Evolutionary conservation across 23 red algal genomes (phyloP), one percentile per base, ranked within the genome.

Genomic region (Gracilariopsis chorda): DNA sequence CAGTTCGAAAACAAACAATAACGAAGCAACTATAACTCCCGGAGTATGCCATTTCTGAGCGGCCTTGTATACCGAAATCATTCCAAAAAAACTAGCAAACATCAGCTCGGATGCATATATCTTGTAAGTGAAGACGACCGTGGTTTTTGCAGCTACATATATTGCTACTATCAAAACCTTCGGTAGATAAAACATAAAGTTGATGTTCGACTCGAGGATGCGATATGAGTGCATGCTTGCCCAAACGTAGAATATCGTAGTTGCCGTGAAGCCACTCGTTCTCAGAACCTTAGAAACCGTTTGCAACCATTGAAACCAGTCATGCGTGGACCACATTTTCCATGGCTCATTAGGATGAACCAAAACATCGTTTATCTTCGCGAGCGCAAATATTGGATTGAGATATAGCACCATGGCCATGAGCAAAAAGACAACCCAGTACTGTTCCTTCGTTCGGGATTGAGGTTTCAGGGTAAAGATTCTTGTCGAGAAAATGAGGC

Each of bases 231-330:
- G 93, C 46, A 89, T 89, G 29, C 77, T 83, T 23, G 85, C 88
- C 93, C 93, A 95, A 20, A 95, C 64, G 74, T 95, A 95, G 44
- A 91, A 95, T 11, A 87, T 71, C 12, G 93, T 95, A 16, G 82
- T 60, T 5, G 56, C 74, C 4, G 86, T 88, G 45, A 95, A 95
- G 27, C 55, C 76, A 84, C 64, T 62, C 20, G 56, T 43, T 48
- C 77, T 78, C 40, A 95, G 20, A 51, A 86, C 91, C 28, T 70
- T 57, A 2, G 72, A 87, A 35, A 94, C 57, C 11, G 45, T 51
- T 30, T 71, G 76, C 34, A 84, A n/a, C 63, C 62, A 59, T 29
- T 71, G 65, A 75, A 62, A 92, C 89, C 89, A 92, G 40, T 83
- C 45, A 57, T 92, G 77, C 37, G 24, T 65, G 7, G 51, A 52